phyloP scores from a whole-genome alignment of 331 rosid genomes.

The Erythrophleum ivorense region DNA sequence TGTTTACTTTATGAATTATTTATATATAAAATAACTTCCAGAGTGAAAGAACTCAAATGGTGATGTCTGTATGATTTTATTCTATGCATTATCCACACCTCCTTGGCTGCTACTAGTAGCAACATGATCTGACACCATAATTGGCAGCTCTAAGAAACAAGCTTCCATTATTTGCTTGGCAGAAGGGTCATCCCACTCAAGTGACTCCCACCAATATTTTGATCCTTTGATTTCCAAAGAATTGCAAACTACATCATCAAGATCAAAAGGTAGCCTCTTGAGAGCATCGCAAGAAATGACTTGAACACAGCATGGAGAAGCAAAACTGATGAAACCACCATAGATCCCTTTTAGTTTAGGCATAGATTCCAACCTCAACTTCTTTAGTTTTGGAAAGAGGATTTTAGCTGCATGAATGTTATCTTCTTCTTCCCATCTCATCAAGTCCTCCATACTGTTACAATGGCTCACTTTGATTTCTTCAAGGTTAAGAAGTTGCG shows the following conservation, averaged over 20 bases:
- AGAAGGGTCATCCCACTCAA: slow-evolving; percentile 31
- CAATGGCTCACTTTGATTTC: slow-evolving; percentile 35
- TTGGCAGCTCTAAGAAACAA: neutral
- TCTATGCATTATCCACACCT: neutral
- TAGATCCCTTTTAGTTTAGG: slow-evolving; percentile 16
- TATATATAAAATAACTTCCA: neutral
- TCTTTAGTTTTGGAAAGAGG: slow-evolving; percentile 23
- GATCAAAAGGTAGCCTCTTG: slow-evolving; percentile 37
- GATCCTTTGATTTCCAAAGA: slow-evolving; percentile 33
- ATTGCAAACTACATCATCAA: slow-evolving; percentile 5
- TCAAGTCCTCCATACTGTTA: slow-evolving; percentile 31
- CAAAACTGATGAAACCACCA: slow-evolving; percentile 13
- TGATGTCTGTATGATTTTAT: neutral
- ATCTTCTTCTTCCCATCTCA: slow-evolving; percentile 21
- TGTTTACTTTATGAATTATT: neutral
- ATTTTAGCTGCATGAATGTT: neutral
- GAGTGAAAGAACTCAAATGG: neutral
- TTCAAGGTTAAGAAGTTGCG: slow-evolving; percentile 37
- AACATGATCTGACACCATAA: neutral
- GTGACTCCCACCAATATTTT: slow-evolving; percentile 33
- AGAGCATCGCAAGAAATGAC: slow-evolving; percentile 28
- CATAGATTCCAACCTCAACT: slow-evolving; percentile 33
- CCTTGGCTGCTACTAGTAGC: neutral
- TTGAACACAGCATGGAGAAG: slow-evolving; percentile 3
- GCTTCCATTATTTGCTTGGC: slow-evolving; percentile 14